phyloP scores from a whole-genome alignment of 2,329 filamentous ascomycete genomes.

The Didymella arachidicola region DNA sequence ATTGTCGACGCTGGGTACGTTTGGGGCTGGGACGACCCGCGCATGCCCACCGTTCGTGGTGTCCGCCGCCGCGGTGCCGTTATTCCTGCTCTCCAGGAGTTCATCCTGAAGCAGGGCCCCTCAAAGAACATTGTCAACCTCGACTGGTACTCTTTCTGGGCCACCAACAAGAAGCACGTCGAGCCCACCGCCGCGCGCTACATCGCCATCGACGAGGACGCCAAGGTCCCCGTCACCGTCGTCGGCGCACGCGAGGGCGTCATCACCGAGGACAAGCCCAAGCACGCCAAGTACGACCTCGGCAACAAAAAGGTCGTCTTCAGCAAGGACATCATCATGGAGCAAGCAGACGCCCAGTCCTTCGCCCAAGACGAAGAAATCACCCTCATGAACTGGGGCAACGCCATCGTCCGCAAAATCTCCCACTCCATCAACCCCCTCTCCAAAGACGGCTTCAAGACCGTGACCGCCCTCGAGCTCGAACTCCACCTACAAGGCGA shows the following conservation, averaged over 20 bases:
- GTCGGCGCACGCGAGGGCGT: conserved; percentile 64
- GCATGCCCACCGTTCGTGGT: conserved; percentile 84
- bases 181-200: conserved; percentile 58
- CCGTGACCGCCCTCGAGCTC: conserved; percentile 74
- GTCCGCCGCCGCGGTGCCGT: conserved; percentile 81
- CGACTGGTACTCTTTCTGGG: conserved; percentile 75
- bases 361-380: conserved; percentile 90
- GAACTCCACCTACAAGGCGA: conserved; percentile 93
- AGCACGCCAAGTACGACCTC: conserved; percentile 89
- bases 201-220: conserved; percentile 69
- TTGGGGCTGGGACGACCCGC: conserved; percentile 85
- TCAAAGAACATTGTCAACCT: conserved; percentile 84
- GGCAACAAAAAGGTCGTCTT: conserved; percentile 87
- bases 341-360: conserved; percentile 83
- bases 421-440: conserved; percentile 60
- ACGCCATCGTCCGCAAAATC: conserved; percentile 78
- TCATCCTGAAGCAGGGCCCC: conserved; percentile 84
- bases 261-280: conserved; percentile 77
- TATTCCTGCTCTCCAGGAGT: conserved; percentile 78
- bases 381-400: conserved; percentile 96
- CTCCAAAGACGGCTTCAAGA: conserved; percentile 56
- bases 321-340: conserved; percentile 77
- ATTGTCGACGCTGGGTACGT: conserved; percentile 79
- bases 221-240: conserved; percentile 74
- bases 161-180: conserved; percentile 62